Conservation (phyloP, 225 moss, liverwort and hornwort species). For the Polytrichum formosum region DNA sequence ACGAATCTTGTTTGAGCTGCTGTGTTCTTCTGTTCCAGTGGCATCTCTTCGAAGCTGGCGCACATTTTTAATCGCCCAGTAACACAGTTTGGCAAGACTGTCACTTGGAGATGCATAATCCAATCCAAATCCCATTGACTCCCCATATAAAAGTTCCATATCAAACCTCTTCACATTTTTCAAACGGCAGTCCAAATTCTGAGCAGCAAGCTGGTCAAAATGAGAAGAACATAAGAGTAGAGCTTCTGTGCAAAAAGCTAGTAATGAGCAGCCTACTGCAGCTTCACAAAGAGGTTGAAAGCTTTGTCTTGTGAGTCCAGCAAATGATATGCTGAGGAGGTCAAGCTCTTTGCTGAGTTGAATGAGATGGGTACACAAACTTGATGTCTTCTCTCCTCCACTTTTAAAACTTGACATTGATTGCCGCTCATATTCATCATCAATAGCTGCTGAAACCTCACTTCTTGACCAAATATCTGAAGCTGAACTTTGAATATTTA, state of each 20-base stretch:
- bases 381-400: conserved; percentile 37
- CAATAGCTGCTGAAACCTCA: conserved; percentile 9
- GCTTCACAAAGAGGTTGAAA: conserved; percentile 40
- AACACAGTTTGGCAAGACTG: conserved; percentile 31
- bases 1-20: conserved; percentile 24
- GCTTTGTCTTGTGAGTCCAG: conserved; percentile 42
- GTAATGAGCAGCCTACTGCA: conserved; percentile 50
- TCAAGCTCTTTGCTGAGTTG: conserved; percentile 50
- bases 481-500: conserved; percentile 27
- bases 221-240: conserved; percentile 27
- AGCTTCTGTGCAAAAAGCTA: conserved; percentile 43
- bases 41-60: conserved; percentile 25
- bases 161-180: conserved; percentile 29
- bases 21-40: conserved; percentile 22
- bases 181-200: conserved; percentile 43
- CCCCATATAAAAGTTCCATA: conserved; percentile 26
- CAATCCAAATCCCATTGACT: conserved; percentile 19
- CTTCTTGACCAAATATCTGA: conserved; percentile 20
- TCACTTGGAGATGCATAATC: conserved; percentile 13
- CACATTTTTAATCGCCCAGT: conserved; percentile 44
- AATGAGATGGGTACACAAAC: conserved; percentile 30
- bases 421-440: conserved; percentile 23
- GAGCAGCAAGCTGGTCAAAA: conserved; percentile 13
- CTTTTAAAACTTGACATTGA: conserved; percentile 36
- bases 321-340: conserved; percentile 51